phyloP scores from a whole-genome alignment of 179 eudicot genomes.

The Beta corolliflora region DNA sequence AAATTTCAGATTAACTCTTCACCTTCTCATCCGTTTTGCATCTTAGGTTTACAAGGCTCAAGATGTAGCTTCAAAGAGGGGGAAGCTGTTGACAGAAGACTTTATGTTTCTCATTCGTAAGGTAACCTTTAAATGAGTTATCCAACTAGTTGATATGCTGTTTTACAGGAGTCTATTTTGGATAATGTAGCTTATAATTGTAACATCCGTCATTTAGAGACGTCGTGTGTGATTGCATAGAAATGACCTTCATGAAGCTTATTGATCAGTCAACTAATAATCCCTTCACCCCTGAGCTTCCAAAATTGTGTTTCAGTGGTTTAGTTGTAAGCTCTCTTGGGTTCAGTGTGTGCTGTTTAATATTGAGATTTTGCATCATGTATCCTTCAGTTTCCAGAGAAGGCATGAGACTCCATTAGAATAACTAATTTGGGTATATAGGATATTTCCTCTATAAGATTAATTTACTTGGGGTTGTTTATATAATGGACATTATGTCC shows the following conservation, averaged over 20 bases:
- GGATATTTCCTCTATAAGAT: too few relatives aligned
- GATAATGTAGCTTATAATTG: neutral
- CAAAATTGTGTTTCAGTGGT: neutral
- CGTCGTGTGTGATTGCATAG: neutral
- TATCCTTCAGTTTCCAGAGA: too few relatives aligned
- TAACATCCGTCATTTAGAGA: neutral
- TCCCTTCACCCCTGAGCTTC: too few relatives aligned
- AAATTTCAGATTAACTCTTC: neutral
- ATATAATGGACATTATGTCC: too few relatives aligned
- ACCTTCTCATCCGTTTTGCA: neutral
- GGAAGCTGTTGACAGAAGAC: constrained; percentile 93
- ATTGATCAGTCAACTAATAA: too few relatives aligned
- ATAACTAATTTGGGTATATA: too few relatives aligned
- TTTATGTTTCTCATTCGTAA: constrained; percentile 80
- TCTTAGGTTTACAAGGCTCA: constrained; percentile 87
- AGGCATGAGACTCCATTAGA: too few relatives aligned
- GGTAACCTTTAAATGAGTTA: constrained; percentile 40
- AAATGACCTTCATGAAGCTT: neutral
- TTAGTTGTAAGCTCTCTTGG: neutral
- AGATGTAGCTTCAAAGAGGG: constrained; percentile 82
- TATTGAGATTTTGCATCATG: too few relatives aligned
- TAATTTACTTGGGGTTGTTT: too few relatives aligned
- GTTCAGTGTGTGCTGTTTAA: neutral
- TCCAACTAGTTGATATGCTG: too few relatives aligned
- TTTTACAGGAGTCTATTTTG: neutral